Conservation (phyloP, 2,329 filamentous ascomycete genomes). For the Ceratocystiopsis brevicomis region DNA sequence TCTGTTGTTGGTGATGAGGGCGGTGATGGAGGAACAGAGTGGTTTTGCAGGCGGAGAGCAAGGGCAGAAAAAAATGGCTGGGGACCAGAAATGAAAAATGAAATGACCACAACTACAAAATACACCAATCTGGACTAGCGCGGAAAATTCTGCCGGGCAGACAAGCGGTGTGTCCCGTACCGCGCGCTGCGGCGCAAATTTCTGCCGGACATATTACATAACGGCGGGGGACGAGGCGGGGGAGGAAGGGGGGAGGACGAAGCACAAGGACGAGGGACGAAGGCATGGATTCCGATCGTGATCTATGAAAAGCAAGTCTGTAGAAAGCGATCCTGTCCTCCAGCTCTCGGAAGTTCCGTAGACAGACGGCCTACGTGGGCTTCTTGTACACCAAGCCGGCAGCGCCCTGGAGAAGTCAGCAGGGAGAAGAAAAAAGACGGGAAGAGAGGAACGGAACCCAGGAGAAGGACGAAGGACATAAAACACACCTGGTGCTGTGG, state of each 20-base stretch:
- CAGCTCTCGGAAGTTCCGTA: no score
- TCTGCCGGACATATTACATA: neutral
- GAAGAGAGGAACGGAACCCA: neutral
- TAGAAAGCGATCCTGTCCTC: neutral
- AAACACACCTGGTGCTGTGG: constrained; percentile 59
- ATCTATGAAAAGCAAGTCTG: neutral
- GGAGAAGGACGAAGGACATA: no score
- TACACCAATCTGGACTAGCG: neutral
- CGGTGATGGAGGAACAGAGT: constrained; percentile 6
- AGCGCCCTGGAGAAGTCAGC: no score
- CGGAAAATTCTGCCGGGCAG: constrained; percentile 9
- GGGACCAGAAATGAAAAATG: constrained; percentile 1
- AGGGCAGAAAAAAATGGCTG: neutral
- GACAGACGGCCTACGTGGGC: no score
- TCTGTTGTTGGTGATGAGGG: constrained; percentile 5
- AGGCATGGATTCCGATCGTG: no score
- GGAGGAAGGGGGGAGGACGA: no score
- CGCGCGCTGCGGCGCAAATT: neutral
- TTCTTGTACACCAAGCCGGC: no score
- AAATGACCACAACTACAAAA: constrained; percentile 2
- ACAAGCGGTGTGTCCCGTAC: neutral
- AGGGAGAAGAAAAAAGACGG: neutral
- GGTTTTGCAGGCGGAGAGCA: constrained; percentile 1
- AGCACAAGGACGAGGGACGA: no score
- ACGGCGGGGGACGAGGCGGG: no score